Base-by-base conservation (phyloP, 2,329 filamentous ascomycete species). In the Trichophyton benhamiae region DNA sequence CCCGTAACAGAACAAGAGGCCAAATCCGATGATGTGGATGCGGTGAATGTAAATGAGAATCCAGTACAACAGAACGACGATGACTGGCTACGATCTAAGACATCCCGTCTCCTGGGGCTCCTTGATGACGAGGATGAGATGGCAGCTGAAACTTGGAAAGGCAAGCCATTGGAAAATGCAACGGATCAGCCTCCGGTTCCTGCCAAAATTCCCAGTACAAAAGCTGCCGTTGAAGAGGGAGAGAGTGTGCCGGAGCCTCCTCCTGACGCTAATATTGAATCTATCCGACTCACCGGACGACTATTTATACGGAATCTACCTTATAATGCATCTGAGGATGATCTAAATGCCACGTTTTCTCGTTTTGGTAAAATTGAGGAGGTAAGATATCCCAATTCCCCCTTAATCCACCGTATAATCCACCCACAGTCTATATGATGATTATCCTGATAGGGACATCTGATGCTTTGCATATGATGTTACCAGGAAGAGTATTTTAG, bases 381-480 rank as follows among this genome's bases (percentile, higher is more conserved):
- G 86, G 94, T 97, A 86, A 81, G 89, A 76, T 48, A 38, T 60
- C 64, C 62, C 46, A 42, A 48, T 42, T 44, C 44, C 57, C 57
- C 57, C 55, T 27, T 52, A 57, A 8, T 61, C 33, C 33, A 38
- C 44, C 41, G 15, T 30, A 55, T 52, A n/a, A 17, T 48, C 49
- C 27, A 48, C 41, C 61, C 62, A 25, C 68, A 68, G 61, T 64
- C 62, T 64, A 62, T 78, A 83, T 92, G 94, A 97, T 97, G 92
- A 97, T 89, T 79, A 84, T 83, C 88, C 88, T 85, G 94, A 97
- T 97, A 97, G 94, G 94, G 94, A 97, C 94, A 97, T 85, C 92
- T 91, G 88, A 96, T 92, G 88, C 88, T 80, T 76, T 78, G 89
- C 88, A 90, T 80, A 80, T 97, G 91, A 95, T 91, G 88, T 84